Conservation (phyloP, 495 filamentous ascomycete species). For the Platismatia glauca region DNA sequence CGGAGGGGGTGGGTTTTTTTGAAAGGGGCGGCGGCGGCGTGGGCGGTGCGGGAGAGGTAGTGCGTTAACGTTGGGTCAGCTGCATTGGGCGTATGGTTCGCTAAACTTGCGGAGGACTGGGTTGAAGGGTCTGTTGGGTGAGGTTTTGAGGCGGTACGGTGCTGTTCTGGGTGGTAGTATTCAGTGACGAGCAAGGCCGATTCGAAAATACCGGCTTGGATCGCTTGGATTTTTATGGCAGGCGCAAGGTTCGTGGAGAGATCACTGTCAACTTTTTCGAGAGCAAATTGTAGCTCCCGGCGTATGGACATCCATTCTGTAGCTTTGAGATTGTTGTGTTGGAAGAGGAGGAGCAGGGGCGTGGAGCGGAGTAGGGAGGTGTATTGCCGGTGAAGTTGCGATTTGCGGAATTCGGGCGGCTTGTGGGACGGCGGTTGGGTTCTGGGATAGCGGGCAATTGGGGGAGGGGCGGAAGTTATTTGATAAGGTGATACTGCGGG, state of each 20-base stretch:
- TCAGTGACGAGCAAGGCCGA: constrained; percentile 77
- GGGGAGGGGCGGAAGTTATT: constrained; percentile 44
- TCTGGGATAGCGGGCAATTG: constrained; percentile 49
- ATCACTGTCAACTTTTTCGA: constrained; percentile 55
- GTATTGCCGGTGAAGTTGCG: constrained; percentile 90
- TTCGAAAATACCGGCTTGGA: constrained; percentile 83
- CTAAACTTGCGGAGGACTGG: constrained; percentile 26
- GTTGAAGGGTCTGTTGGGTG: constrained; percentile 26
- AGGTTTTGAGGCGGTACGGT: constrained; percentile 6
- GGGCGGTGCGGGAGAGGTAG: constrained; percentile 62
- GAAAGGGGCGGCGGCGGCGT: constrained; percentile 46
- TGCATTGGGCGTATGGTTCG: constrained; percentile 21
- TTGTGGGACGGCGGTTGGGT: constrained; percentile 85
- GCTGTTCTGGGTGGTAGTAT: constrained; percentile 58
- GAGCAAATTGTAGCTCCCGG: constrained; percentile 63
- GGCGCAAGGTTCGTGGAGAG: constrained; percentile 40
- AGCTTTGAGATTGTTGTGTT: constrained; percentile 90
- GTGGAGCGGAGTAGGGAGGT: constrained; percentile 84
- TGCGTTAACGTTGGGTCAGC: constrained; percentile 53
- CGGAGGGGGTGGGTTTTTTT: constrained; percentile 55
- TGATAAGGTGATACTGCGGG: constrained; percentile 43
- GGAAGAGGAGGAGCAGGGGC: constrained; percentile 84
- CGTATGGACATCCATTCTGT: constrained; percentile 80
- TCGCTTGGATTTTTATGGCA: constrained; percentile 63
- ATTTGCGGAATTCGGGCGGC: constrained; percentile 76